Evolutionary conservation across 1,284 basidiomycete species (phyloP).

Genomic region (Ceratobasidium sp.): DNA sequence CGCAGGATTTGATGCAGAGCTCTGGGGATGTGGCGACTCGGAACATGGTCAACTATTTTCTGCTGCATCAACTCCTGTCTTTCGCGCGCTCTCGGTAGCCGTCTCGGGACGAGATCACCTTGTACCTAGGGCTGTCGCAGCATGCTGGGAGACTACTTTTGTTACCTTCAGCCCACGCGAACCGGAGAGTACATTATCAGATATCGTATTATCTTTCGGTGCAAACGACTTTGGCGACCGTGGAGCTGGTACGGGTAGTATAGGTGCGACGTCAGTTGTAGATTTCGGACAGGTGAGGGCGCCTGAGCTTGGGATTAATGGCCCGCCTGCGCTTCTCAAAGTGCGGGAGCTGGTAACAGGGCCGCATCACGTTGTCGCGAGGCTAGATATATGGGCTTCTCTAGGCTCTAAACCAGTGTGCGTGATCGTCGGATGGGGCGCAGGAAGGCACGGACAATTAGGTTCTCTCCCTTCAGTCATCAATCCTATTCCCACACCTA

Average conservation of each 20-base stretch:
- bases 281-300: slow-evolving; percentile 48
- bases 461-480: slow-evolving; percentile 58
- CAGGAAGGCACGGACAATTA: slow-evolving; percentile 83
- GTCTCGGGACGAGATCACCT: not conserved
- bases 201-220: slow-evolving; percentile 84
- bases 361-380: slow-evolving; percentile 76
- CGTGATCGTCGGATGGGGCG: slow-evolving; percentile 83
- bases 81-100: slow-evolving; percentile 15
- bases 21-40: slow-evolving; percentile 79
- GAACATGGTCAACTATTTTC: slow-evolving; percentile 8
- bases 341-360: slow-evolving; percentile 68
- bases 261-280: slow-evolving; percentile 48
- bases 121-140: slow-evolving; percentile 62
- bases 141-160: slow-evolving; percentile 87
- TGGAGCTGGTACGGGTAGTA: slow-evolving; percentile 58
- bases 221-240: slow-evolving; percentile 86
- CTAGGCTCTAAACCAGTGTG: slow-evolving; percentile 44
- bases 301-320: slow-evolving; percentile 11
- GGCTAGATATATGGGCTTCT: slow-evolving; percentile 54
- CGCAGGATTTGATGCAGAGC: slow-evolving; percentile 41
- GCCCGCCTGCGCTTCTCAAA: slow-evolving; percentile 3
- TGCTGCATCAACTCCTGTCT: slow-evolving; percentile 15
- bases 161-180: slow-evolving; percentile 66
- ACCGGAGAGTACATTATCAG: slow-evolving; percentile 55
- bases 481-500: no score